Base-by-base conservation (phyloP, 1,284 basidiomycete genomes). In the Moniliella sp. region DNA sequence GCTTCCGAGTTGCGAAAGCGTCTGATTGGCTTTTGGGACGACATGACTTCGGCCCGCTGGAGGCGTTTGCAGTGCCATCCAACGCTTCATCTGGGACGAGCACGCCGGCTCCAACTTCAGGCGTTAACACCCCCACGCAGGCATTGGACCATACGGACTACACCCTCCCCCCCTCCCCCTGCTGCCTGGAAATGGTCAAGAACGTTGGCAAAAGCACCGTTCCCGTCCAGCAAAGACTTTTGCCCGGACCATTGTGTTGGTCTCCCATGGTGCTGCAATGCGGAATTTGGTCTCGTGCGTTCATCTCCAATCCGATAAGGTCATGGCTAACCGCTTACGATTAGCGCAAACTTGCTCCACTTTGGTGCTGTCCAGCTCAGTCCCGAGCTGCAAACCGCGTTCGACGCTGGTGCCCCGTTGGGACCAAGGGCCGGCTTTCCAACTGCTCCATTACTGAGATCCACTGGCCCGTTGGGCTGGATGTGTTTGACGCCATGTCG, bases 361-460 rank as follows among this genome's bases (percentile, higher is more conserved):
- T 5, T 9, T n/a, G 13, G 8, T 10, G 10, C 15, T 15, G 16
- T 14, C 19, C 8, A 13, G 14, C 47, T 46, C 27, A 34, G 42
- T n/a, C 46, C 56, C 15, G 33, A 55, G 1, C 23, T 50, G 0
- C 33, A 45, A 0, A 37, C 37, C 2, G 41, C 43, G 8, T 46
- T 53, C 33, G 40, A 33, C 14, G 27, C 33, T 18, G 27, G 44
- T 0, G 44, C 34, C 0, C 40, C 0, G 17, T 19, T 0, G 36
- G 48, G 2, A 12, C 28, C 4, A 50, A 46, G 1, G 38, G 39
- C 14, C 33, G 55, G 0, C 45, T 57, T 29, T 55, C 51, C 51
- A 58, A 58, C 29, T 58, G 55, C 34, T 46, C 43, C 23, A 45
- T 58, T 31, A 48, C 51, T 7, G 55, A 58, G 30, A 37, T 55